Evolutionary conservation across 2,329 filamentous ascomycete genomes (phyloP), one percentile per base, ranked within the genome.

Genomic region (Exophiala calicioides): DNA sequence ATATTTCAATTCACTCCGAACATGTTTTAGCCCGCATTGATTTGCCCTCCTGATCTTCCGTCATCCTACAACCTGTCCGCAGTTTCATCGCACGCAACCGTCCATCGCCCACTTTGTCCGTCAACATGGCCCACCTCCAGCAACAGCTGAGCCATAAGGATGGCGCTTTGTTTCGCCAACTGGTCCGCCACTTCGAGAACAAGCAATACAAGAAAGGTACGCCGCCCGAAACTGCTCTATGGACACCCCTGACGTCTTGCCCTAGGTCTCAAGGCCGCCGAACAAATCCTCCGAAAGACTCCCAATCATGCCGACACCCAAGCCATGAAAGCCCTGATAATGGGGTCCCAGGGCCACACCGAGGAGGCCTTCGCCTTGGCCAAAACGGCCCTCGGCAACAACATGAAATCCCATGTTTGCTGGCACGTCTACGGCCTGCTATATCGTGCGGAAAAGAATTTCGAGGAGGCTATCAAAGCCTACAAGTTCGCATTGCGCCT

Each of bases 351-450:
- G 70, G 89, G 90, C 59, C 91, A 95, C 71, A 84, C 85, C 21
- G 89, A 95, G 47, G 93, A 98, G 72, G 94, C 94, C 0, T 98
- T 98, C 67, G 81, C 84, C 34, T 78, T 98, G 50, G 91, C 88
- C 63, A 98, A 96, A 73, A 81, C 90, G 57, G 93, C 94, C 24
- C 77, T 98, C 60, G 90, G 86, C 58, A 89, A 90, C 62, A 90
- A 97, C 68, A 97, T 98, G 90, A 96, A 94, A 75, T 96, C 90
- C 62, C 91, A 97, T 71, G 90, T 98, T 62, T 97, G 90, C 77
- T 98, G 93, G 93, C 94, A 98, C 70, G 93, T 98, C 52, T 98
- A 97, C 68, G 93, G 94, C 23, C 73, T 98, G 58, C 79, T 98
- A 39, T 97, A 95, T 72, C 85, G 91, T 40, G 85, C 88, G 37